Evolutionary conservation across 129 eudicot genomes (phyloP).

Genomic region (Ambrosia trifida): DNA sequence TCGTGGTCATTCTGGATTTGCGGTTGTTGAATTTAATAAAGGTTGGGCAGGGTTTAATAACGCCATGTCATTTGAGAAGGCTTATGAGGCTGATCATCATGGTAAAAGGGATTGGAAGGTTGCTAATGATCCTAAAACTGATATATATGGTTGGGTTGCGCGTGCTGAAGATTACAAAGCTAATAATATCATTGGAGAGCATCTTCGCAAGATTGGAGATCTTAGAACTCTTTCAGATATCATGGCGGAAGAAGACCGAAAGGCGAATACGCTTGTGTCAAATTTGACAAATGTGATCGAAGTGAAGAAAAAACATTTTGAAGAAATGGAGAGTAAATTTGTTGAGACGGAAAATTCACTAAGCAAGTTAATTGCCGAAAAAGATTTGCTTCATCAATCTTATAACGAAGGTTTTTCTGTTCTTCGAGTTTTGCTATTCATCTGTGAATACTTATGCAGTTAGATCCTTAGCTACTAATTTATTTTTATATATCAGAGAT

Average conservation of each 20-base stretch:
- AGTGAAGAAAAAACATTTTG: slow-evolving; percentile 50
- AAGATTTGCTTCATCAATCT: slow-evolving; percentile 76
- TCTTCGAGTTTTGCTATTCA: neutral
- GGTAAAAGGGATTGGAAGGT: slow-evolving; percentile 75
- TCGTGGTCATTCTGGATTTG: slow-evolving; percentile 75
- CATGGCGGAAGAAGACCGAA: slow-evolving; percentile 66
- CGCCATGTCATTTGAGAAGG: slow-evolving; percentile 90
- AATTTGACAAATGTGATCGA: slow-evolving; percentile 63
- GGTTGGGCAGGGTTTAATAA: slow-evolving; percentile 79
- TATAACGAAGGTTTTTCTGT: slow-evolving; percentile 63
- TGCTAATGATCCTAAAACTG: slow-evolving; percentile 38
- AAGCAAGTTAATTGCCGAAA: slow-evolving; percentile 55
- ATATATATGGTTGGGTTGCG: slow-evolving; percentile 91
- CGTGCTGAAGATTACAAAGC: slow-evolving; percentile 75
- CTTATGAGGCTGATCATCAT: slow-evolving; percentile 68
- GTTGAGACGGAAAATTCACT: slow-evolving; percentile 61
- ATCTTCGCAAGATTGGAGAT: slow-evolving; percentile 78
- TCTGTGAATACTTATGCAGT: neutral
- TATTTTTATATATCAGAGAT: slow-evolving; percentile 45
- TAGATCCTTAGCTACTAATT: neutral
- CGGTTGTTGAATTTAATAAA: slow-evolving; percentile 68
- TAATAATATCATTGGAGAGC: slow-evolving; percentile 56
- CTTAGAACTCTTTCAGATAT: slow-evolving; percentile 67
- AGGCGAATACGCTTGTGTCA: slow-evolving; percentile 45
- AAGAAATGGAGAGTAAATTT: slow-evolving; percentile 63